Evolutionary conservation across 192 early-diverging fungal species (phyloP).

Genomic region (Backusella westeae): DNA sequence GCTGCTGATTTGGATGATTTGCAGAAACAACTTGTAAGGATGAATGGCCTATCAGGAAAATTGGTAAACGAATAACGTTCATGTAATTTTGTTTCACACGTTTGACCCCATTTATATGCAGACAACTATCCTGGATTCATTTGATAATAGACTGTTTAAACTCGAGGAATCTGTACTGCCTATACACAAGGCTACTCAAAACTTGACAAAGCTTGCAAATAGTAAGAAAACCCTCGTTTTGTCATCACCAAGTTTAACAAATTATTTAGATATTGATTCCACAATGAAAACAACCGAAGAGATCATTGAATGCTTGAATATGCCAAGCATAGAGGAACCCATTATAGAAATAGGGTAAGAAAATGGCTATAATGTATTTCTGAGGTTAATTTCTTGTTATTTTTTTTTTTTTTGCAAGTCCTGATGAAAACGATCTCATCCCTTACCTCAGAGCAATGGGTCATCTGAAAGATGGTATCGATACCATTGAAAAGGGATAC

Average conservation of each 20-base stretch:
- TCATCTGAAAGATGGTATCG: conserved; percentile 48
- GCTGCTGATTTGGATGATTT: conserved; percentile 36
- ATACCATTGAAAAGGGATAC: conserved; percentile 32
- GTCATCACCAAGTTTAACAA: too few species aligned
- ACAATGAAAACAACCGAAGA: conserved; percentile 57
- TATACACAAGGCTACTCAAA: conserved; percentile 75
- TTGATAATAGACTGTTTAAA: conserved; percentile 69
- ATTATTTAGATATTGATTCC: conserved; percentile 59
- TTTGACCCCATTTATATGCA: conserved; percentile 21
- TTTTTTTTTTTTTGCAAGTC: too few species aligned
- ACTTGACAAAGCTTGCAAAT: conserved; percentile 69
- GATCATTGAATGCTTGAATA: conserved; percentile 66
- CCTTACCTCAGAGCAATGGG: too few species aligned
- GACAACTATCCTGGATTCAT: conserved; percentile 69
- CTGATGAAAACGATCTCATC: too few species aligned
- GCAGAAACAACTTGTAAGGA: conserved; percentile 32
- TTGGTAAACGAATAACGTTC: conserved; percentile 24
- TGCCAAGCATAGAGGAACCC: conserved; percentile 63
- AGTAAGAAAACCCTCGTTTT: conserved; percentile 46
- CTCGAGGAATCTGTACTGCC: conserved; percentile 78
- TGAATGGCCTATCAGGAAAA: conserved; percentile 38
- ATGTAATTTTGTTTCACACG: too few species aligned
- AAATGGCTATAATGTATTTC: neutral
- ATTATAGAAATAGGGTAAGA: conserved; percentile 62
- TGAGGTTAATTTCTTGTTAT: neutral